phyloP scores from a whole-genome alignment of 805 yeast species.

The Candida quercuum region DNA sequence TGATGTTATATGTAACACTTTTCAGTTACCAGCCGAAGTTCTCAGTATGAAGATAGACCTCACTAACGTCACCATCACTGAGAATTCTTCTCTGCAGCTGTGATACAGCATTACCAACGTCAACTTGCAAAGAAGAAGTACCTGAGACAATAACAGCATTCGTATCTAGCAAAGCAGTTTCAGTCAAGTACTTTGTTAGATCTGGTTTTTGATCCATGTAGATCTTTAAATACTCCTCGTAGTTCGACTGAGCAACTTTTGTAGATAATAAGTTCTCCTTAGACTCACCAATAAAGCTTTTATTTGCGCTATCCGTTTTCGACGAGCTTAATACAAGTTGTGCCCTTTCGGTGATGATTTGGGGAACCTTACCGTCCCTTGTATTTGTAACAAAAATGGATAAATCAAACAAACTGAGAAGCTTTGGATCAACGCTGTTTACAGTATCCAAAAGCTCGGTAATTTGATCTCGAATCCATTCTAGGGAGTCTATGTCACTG shows the following conservation, averaged over 20 bases:
- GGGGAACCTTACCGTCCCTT: slow-evolving; percentile 7
- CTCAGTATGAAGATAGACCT: slow-evolving; percentile 47
- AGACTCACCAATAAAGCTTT: background rate
- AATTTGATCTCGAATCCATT: slow-evolving; percentile 38
- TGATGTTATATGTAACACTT: background rate
- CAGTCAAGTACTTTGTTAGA: slow-evolving; percentile 2
- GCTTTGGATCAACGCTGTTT: background rate
- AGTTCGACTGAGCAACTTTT: background rate
- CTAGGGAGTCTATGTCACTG: slow-evolving; percentile 26
- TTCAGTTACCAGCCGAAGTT: slow-evolving; percentile 37
- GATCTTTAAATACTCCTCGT: slow-evolving; percentile 2
- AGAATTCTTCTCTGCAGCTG: slow-evolving; percentile 32
- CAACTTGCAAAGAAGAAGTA: slow-evolving; percentile 33
- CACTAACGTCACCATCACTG: slow-evolving; percentile 27
- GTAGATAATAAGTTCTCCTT: too few species aligned
- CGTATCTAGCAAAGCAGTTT: slow-evolving; percentile 14
- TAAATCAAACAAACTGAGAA: slow-evolving; percentile 5
- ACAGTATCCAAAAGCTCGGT: background rate
- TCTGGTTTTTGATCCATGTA: slow-evolving; percentile 13
- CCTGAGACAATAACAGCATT: slow-evolving; percentile 44
- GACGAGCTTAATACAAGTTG: background rate
- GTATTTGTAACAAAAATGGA: slow-evolving; percentile 28
- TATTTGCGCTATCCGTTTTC: background rate
- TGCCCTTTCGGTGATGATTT: background rate
- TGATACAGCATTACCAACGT: slow-evolving; percentile 36